Percentiles rank a stretch among this genome's conserved stretches.
Evolutionary conservation across 2,329 filamentous ascomycete genomes (phyloP).

Genomic region (Penicillium decumbens): DNA sequence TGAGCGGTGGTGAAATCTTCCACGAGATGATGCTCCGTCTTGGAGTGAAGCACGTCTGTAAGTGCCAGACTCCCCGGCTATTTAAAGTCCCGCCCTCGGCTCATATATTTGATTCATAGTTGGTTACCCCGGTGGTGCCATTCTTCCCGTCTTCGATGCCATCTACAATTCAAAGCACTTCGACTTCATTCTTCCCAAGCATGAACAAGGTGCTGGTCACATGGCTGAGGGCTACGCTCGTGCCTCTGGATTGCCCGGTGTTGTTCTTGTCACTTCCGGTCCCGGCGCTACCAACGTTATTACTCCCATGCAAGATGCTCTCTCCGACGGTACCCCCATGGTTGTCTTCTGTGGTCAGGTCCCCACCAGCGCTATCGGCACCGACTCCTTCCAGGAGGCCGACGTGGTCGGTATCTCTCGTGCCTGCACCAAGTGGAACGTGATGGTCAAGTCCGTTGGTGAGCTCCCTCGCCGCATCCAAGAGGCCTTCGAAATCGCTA

Average conservation of each 20-base stretch:
- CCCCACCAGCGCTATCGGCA: slow-evolving; percentile 80
- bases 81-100: background rate
- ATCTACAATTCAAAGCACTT: slow-evolving; percentile 98
- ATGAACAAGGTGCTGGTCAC: slow-evolving; percentile 96
- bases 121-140: slow-evolving; percentile 90
- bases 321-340: slow-evolving; percentile 92
- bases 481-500: slow-evolving; percentile 97
- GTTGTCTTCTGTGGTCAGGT: slow-evolving; percentile 96
- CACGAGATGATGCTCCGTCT: slow-evolving; percentile 98
- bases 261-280: slow-evolving; percentile 93
- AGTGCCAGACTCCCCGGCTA: slow-evolving; percentile 39
- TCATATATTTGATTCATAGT: slow-evolving; percentile 46
- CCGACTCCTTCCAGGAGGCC: slow-evolving; percentile 94
- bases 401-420: slow-evolving; percentile 91
- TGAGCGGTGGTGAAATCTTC: slow-evolving; percentile 93
- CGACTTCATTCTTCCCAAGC: slow-evolving; percentile 88
- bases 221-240: slow-evolving; percentile 98
- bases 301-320: slow-evolving; percentile 91
- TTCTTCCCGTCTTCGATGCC: slow-evolving; percentile 95
- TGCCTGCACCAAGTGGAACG: slow-evolving; percentile 97
- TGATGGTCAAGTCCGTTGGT: slow-evolving; percentile 93
- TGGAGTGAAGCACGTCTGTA: slow-evolving; percentile 89
- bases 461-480: slow-evolving; percentile 92
- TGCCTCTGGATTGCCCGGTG: slow-evolving; percentile 87
- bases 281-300: slow-evolving; percentile 95